Evolutionary conservation across 2,329 filamentous ascomycete genomes (phyloP).

Genomic region (Zelopaecilomyces penicillatus): DNA sequence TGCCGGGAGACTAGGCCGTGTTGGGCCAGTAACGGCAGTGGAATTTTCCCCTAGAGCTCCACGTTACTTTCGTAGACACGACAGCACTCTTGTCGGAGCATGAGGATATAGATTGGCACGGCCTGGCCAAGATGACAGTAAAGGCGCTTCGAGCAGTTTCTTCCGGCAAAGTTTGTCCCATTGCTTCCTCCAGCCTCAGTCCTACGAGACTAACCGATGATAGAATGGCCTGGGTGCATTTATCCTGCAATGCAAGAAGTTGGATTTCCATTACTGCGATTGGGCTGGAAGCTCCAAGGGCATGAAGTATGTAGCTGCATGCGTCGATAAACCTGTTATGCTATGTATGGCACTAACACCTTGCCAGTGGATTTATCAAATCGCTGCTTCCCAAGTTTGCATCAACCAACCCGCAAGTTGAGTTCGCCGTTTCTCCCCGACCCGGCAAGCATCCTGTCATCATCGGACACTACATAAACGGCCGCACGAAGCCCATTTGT

Average conservation of each 20-base stretch:
- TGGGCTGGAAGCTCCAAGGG: conserved; percentile 86
- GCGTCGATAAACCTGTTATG: neutral
- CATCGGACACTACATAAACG: conserved; percentile 87
- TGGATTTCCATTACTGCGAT: conserved; percentile 97
- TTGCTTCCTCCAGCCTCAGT: neutral
- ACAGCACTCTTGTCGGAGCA: conserved; percentile 18
- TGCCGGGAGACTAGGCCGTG: conserved; percentile 18
- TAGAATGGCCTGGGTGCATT: conserved; percentile 96
- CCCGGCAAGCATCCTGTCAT: conserved; percentile 86
- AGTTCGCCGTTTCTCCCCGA: conserved; percentile 84
- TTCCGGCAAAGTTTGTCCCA: conserved; percentile 41
- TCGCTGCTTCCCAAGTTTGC: conserved; percentile 70
- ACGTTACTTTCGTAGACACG: neutral
- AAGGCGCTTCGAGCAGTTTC: conserved; percentile 45
- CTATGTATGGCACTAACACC: neutral
- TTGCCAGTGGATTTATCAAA: conserved; percentile 67
- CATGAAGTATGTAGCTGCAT: conserved; percentile 64
- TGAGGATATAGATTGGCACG: conserved; percentile 20
- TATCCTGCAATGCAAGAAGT: conserved; percentile 90
- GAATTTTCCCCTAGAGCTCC: neutral
- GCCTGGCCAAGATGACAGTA: conserved; percentile 43
- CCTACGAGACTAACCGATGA: conserved; percentile 7
- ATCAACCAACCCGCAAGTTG: conserved; percentile 72
- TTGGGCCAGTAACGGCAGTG: conserved; percentile 6
- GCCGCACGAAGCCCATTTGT: conserved; percentile 74